Percentiles rank a stretch among this genome's conserved stretches.
phyloP scores from a whole-genome alignment of 179 eudicot genomes.

The Actinidia polygama region DNA sequence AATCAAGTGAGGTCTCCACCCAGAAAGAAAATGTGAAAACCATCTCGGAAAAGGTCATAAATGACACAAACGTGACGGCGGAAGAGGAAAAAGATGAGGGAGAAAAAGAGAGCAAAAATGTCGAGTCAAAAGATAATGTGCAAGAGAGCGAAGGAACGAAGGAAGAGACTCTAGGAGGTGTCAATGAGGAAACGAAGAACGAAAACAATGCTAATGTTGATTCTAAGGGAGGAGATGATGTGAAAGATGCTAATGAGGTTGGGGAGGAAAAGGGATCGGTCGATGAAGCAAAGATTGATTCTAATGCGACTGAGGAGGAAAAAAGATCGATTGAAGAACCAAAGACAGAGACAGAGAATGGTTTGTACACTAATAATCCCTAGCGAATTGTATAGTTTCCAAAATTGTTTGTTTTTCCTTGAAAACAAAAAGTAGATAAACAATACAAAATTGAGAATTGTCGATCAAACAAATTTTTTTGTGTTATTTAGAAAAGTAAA shows the following conservation, averaged over 20 bases:
- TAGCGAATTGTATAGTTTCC: too few relatives aligned
- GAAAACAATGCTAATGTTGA: neutral
- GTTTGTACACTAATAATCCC: neutral
- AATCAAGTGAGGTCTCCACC: neutral
- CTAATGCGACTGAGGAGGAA: too few relatives aligned
- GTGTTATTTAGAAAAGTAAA: too few relatives aligned
- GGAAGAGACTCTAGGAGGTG: neutral
- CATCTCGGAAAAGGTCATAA: neutral
- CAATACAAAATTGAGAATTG: neutral
- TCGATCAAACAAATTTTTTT: neutral
- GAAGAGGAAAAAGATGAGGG: neutral
- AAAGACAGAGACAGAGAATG: conserved; percentile 1
- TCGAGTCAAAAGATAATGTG: too few relatives aligned
- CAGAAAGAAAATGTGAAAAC: neutral
- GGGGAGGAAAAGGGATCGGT: neutral
- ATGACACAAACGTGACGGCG: neutral
- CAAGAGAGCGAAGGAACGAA: neutral
- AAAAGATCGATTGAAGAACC: too few relatives aligned
- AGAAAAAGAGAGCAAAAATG: neutral
- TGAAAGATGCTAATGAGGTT: neutral
- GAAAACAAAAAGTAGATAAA: too few relatives aligned
- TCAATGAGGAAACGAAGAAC: neutral
- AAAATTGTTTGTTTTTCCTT: neutral
- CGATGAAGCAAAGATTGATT: too few relatives aligned
- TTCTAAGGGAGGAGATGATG: neutral